Base-by-base conservation (phyloP, 371 early-diverging fungal species). In the Saksenaea oblongispora region DNA sequence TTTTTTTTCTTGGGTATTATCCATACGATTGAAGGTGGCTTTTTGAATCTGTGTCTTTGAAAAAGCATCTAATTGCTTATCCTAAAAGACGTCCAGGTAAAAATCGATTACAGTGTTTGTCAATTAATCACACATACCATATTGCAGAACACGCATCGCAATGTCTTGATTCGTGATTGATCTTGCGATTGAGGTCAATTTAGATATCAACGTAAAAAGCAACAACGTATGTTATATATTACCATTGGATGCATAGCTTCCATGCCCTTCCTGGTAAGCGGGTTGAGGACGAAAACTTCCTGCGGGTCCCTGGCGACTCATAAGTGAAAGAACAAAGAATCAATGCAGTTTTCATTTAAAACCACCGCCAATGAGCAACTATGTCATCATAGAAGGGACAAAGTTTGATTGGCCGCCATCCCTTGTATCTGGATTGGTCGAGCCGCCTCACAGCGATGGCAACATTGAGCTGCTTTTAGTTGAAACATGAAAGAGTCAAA, bases 31-130 rank as follows among this genome's bases (percentile, higher is more conserved):
- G 22, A 27, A 65, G 1, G 69, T 66, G 9, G 64, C 73, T 36
- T 74, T 74, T 3, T 62, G 47, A 4, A 74, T 17, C 56, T 78
- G 78, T 0, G 78, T 72, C 60, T 78, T 74, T 0, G 78, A 74
- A 34, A 74, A 78, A 1, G 74, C 65, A 41, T 74, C 71, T 5
- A 62, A 34, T 1, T 56, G 74, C 35, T 74, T 74, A 1, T 78
- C 68, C 67, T 71, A 59, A 24, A 60, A 28, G 35, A 28, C 5
- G 51, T 5, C 47, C 7, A 5, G 13, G 26, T 41, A 17, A 13
- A 22, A 31, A 57, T 53, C 10, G 58, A 22, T 18, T n/a, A 26
- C 13, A 37, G 36, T 8, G 60, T 14, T 11, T 14, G 24, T 31
- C 10, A 8, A 34, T 27, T 9, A 5, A 22, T 24, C 11, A n/a